These are phyloP conservation scores for Tricholoma flavovirens DNA, from an alignment of 768 basidiomycete genomes.

Conservation along the genomic window DNA sequence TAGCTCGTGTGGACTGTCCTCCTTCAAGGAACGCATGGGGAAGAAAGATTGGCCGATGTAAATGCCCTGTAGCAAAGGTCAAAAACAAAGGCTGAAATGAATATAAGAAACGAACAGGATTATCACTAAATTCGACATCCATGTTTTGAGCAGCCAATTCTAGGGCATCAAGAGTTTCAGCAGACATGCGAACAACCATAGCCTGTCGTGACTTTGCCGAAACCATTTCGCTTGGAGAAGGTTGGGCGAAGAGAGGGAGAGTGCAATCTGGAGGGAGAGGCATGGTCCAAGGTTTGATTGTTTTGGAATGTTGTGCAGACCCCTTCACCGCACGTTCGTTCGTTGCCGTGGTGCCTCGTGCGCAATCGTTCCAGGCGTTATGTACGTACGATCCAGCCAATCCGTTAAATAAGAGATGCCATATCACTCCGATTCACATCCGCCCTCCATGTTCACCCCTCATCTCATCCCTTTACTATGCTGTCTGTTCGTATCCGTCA, in stretches of 20 bases:
- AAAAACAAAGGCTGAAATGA: neutral
- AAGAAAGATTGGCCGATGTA: slow-evolving; percentile 62
- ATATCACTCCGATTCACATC: neutral
- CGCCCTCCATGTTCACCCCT: slow-evolving; percentile 2
- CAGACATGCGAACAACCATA: slow-evolving; percentile 71
- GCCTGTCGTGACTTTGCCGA: slow-evolving; percentile 65
- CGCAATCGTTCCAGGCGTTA: neutral
- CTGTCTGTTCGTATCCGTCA: slow-evolving; percentile 4
- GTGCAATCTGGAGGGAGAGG: slow-evolving; percentile 53
- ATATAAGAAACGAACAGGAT: slow-evolving; percentile 40
- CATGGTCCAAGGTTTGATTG: slow-evolving; percentile 33
- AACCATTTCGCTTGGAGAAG: slow-evolving; percentile 47
- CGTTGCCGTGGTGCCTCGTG: neutral
- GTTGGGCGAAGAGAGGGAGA: slow-evolving; percentile 54
- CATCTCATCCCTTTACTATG: slow-evolving; percentile 5
- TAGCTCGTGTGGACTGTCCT: slow-evolving; percentile 60
- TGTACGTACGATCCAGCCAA: neutral
- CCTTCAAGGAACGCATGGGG: slow-evolving; percentile 48
- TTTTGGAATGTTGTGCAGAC: neutral
- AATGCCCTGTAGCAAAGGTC: slow-evolving; percentile 43
- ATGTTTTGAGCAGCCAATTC: slow-evolving; percentile 40
- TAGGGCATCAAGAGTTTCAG: slow-evolving; percentile 66
- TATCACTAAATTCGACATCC: slow-evolving; percentile 57
- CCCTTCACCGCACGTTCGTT: neutral
- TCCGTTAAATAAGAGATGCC: neutral